phyloP scores from a whole-genome alignment of 1,139 yeast genomes.

The Pichia sp. region DNA sequence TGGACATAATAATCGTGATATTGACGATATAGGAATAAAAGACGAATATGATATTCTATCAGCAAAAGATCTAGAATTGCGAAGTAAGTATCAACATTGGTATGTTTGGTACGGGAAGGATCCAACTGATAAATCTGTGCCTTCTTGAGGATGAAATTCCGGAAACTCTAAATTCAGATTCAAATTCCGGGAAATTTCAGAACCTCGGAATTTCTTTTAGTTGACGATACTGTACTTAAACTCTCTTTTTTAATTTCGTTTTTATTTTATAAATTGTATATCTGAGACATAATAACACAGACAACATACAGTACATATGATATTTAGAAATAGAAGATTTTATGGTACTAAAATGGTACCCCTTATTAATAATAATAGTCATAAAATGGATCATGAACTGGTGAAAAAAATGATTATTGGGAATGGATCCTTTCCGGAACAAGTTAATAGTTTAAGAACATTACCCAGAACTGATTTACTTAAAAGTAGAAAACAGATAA shows the following conservation, averaged over 20 bases:
- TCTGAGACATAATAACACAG: neutral
- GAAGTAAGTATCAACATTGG: conserved; percentile 54
- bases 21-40: neutral
- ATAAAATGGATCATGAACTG: neutral
- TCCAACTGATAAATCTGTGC: conserved; percentile 52
- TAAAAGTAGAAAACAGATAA: conserved; percentile 7
- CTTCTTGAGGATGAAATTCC: conserved; percentile 4
- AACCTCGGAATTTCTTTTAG: neutral
- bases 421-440: neutral
- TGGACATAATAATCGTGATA: neutral
- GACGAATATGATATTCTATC: neutral
- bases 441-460: conserved; percentile 13
- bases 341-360: neutral
- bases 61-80: conserved; percentile 27
- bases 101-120: conserved; percentile 62
- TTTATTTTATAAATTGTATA: neutral
- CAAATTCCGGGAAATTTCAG: neutral
- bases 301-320: neutral
- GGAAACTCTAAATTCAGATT: too few species aligned
- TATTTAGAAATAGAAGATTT: neutral
- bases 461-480: conserved; percentile 21
- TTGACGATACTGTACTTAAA: too few species aligned
- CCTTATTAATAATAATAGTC: neutral
- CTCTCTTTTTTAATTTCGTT: neutral
- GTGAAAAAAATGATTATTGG: neutral